phyloP scores from a whole-genome alignment of 345 rosid genomes.

The Ceriops tagal region DNA sequence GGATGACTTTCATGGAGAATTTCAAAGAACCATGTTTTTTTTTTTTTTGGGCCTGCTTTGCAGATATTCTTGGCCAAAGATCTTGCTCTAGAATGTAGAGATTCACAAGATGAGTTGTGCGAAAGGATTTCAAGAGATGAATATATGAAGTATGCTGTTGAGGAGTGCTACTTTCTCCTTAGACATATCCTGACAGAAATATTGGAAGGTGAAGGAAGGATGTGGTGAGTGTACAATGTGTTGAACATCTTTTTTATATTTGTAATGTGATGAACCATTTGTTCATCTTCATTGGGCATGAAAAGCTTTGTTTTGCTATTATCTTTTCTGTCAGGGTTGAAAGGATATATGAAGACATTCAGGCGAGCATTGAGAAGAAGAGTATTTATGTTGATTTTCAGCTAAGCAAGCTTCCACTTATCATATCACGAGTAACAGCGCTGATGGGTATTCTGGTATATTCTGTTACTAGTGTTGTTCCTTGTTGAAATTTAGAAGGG shows the following conservation, averaged over 20 bases:
- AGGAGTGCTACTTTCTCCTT: slow-evolving; percentile 68
- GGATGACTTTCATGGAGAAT: neutral
- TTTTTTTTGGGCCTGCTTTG: slow-evolving; percentile 4
- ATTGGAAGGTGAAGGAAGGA: slow-evolving; percentile 83
- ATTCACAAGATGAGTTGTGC: slow-evolving; percentile 78
- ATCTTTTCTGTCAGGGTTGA: slow-evolving; percentile 66
- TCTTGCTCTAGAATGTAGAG: slow-evolving; percentile 65
- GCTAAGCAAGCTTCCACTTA: slow-evolving; percentile 69
- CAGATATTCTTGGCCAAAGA: slow-evolving; percentile 91
- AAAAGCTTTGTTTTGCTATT: slow-evolving; percentile 18
- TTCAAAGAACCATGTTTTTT: too few relatives aligned
- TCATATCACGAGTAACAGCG: slow-evolving; percentile 74
- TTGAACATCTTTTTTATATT: neutral
- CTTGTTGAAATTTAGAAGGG: neutral
- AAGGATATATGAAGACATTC: slow-evolving; percentile 63
- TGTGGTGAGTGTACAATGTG: slow-evolving; percentile 53
- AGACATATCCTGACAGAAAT: slow-evolving; percentile 62
- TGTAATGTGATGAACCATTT: neutral
- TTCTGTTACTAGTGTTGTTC: slow-evolving; percentile 4
- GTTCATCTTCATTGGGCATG: neutral
- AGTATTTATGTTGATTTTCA: slow-evolving; percentile 55
- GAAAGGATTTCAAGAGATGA: slow-evolving; percentile 86
- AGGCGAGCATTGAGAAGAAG: slow-evolving; percentile 42
- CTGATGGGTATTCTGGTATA: slow-evolving; percentile 85
- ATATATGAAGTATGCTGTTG: slow-evolving; percentile 94